Conservation (phyloP, 1,284 basidiomycete genomes). For the Ustilago sp. region DNA sequence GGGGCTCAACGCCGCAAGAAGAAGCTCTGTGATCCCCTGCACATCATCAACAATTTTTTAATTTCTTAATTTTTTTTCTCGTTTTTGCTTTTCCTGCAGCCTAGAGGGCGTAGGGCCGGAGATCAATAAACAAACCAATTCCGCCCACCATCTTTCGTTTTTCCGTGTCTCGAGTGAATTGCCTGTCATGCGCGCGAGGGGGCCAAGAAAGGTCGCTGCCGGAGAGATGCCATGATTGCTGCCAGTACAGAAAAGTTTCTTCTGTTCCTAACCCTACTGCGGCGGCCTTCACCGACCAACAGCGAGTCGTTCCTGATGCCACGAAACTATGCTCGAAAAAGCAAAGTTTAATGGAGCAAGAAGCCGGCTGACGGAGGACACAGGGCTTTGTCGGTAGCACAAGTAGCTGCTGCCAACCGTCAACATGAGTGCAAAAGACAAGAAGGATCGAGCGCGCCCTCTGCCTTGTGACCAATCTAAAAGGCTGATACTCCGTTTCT, state of each 20-base stretch:
- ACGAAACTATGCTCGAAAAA: neutral
- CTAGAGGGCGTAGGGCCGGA: neutral
- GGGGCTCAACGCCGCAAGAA: constrained; percentile 10
- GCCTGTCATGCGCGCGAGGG: neutral
- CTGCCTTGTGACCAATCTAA: constrained; percentile 1
- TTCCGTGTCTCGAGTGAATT: neutral
- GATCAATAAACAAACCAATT: constrained; percentile 5
- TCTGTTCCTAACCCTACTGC: neutral
- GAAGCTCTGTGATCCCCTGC: neutral
- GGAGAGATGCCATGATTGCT: neutral
- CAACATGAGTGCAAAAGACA: neutral
- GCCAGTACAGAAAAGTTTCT: neutral
- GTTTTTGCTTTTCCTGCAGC: no score
- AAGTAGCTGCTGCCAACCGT: neutral
- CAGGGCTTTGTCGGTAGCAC: neutral
- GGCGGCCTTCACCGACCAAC: neutral
- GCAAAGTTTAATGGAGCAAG: neutral
- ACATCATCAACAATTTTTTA: neutral
- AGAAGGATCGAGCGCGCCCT: neutral
- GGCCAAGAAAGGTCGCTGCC: neutral
- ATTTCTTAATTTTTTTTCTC: no score
- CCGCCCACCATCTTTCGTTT: neutral
- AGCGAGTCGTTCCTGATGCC: neutral
- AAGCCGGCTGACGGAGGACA: neutral
- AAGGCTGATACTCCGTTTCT: neutral